phyloP scores from a whole-genome alignment of 257 asterid genomes.

The Solanum medicagineum region DNA sequence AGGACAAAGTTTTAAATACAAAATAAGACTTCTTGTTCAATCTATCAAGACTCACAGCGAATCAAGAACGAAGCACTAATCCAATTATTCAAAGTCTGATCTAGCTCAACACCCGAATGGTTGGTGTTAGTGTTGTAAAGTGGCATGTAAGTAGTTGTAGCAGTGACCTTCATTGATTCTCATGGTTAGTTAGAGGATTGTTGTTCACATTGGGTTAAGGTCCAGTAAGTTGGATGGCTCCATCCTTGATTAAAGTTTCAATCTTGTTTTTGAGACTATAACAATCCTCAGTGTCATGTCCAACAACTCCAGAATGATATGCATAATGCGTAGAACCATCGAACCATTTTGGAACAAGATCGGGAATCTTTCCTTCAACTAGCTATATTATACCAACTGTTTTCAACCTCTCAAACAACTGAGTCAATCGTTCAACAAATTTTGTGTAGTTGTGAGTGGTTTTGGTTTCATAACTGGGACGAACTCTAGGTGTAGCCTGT shows the following conservation, averaged over 20 bases:
- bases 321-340: neutral
- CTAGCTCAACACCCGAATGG: neutral
- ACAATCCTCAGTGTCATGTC: neutral
- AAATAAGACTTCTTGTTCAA: neutral
- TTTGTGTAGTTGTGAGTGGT: neutral
- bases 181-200: neutral
- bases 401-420: neutral
- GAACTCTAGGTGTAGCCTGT: neutral
- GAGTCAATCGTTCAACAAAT: neutral
- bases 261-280: neutral
- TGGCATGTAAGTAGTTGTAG: neutral
- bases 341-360: neutral
- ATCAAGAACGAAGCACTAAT: neutral
- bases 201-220: neutral
- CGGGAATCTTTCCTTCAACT: neutral
- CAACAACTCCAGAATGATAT: neutral
- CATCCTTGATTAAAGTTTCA: no score
- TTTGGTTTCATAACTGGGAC: neutral
- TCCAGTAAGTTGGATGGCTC: neutral
- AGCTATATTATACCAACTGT: neutral
- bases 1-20: neutral
- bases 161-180: neutral
- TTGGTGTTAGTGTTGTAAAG: neutral
- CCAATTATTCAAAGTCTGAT: neutral
- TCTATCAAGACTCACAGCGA: neutral